Conservation (phyloP, 345 rosid genomes). For the Pelargonium nanum region DNA sequence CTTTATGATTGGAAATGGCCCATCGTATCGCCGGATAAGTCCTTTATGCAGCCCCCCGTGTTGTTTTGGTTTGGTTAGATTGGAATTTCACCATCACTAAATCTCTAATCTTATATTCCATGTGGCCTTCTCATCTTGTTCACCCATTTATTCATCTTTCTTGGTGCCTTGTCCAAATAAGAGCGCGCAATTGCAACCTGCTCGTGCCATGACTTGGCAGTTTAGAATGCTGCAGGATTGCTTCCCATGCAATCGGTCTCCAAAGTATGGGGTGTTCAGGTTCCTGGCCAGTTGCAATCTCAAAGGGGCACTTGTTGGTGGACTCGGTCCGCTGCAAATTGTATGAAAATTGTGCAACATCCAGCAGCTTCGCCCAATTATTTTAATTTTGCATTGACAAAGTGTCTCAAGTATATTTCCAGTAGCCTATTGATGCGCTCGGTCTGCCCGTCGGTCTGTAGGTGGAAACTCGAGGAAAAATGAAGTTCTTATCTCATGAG, state of each 20-base stretch:
- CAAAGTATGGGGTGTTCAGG: background rate
- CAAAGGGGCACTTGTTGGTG: background rate
- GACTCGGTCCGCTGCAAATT: background rate
- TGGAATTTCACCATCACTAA: background rate
- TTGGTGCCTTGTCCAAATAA: too few relatives aligned
- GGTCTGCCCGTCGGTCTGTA: background rate
- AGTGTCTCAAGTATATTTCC: background rate
- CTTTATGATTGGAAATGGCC: background rate
- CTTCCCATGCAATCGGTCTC: accelerated
- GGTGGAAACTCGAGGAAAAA: background rate
- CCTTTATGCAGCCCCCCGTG: background rate
- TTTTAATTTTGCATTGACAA: background rate
- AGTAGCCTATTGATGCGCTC: background rate
- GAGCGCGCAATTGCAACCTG: background rate
- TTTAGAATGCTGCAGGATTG: background rate
- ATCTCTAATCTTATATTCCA: background rate
- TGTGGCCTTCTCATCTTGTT: background rate
- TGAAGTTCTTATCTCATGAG: background rate
- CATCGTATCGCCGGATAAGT: background rate
- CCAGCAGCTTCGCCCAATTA: slow-evolving; percentile 1
- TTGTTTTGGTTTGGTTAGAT: background rate
- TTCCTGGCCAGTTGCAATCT: background rate
- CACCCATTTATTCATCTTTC: background rate
- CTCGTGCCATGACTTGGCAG: background rate
- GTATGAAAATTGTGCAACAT: slow-evolving; percentile 4